Evolutionary conservation across 306 rosid genomes (phyloP).

Genomic region (Casuarina glauca): DNA sequence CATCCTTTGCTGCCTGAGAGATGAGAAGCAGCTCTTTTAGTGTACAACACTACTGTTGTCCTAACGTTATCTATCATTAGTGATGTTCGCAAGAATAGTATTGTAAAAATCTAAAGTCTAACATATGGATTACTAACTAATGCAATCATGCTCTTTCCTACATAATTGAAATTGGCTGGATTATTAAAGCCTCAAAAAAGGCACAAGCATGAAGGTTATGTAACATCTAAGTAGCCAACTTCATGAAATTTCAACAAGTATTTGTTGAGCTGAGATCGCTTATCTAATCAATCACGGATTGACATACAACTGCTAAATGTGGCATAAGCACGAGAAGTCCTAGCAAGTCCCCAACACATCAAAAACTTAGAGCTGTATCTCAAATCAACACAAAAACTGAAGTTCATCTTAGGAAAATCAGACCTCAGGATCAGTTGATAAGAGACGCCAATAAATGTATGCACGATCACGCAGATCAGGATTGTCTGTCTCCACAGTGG

Average conservation of each 20-base stretch:
- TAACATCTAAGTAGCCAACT: slow-evolving; percentile 3
- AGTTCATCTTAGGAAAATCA: slow-evolving; percentile 23
- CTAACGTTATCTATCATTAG: neutral
- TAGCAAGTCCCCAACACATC: neutral
- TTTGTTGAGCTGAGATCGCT: slow-evolving; percentile 21
- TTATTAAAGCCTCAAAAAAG: neutral
- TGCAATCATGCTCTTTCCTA: neutral
- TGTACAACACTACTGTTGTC: slow-evolving; percentile 7
- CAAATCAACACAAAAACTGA: slow-evolving; percentile 9
- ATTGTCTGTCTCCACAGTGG: slow-evolving; percentile 97
- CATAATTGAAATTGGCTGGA: neutral
- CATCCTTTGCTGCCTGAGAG: slow-evolving; percentile 97
- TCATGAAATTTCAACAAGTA: slow-evolving; percentile 2
- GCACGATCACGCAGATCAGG: slow-evolving; percentile 99
- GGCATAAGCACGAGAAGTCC: neutral
- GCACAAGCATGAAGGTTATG: slow-evolving; percentile 4
- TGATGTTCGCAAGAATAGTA: neutral
- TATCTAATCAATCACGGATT: slow-evolving; percentile 13
- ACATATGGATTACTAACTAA: slow-evolving; percentile 13
- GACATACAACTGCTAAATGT: neutral
- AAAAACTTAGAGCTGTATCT: neutral
- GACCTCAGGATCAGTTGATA: slow-evolving; percentile 99
- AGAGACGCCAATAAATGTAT: slow-evolving; percentile 98
- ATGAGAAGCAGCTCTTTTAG: slow-evolving; percentile 38
- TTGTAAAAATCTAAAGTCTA: neutral